Evolutionary conservation across 495 filamentous ascomycete genomes (phyloP).

Genomic region (Neurospora sp.): DNA sequence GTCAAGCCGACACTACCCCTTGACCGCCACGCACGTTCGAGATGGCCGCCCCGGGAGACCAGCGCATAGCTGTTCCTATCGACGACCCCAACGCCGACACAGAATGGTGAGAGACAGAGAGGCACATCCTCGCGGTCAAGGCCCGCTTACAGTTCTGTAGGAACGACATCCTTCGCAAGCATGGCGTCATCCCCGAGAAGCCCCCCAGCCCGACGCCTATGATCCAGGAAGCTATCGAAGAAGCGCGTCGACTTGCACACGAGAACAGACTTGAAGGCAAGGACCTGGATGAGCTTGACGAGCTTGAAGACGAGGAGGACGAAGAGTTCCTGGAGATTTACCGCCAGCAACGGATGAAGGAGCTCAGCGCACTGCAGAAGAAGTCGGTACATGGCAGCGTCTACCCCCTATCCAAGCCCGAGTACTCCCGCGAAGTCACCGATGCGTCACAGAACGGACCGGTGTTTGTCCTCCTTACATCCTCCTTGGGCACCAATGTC

Average conservation of each 20-base stretch:
- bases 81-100: slow-evolving; percentile 95
- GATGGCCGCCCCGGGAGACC: slow-evolving; percentile 66
- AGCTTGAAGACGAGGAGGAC: slow-evolving; percentile 86
- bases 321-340: slow-evolving; percentile 84
- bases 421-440: slow-evolving; percentile 87
- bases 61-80: slow-evolving; percentile 65
- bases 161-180: slow-evolving; percentile 98
- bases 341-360: slow-evolving; percentile 70
- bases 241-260: slow-evolving; percentile 68
- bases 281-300: slow-evolving; percentile 84
- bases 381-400: slow-evolving; percentile 78
- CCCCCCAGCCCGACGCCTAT: slow-evolving; percentile 86
- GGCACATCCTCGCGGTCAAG: not conserved
- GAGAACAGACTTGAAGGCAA: slow-evolving; percentile 90
- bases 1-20: not conserved
- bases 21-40: slow-evolving; percentile 13
- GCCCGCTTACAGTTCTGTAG: slow-evolving; percentile 35
- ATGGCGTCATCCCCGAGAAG: slow-evolving; percentile 92
- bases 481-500: slow-evolving; percentile 61
- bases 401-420: slow-evolving; percentile 86
- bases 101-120: slow-evolving; percentile 61
- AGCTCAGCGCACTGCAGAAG: slow-evolving; percentile 63
- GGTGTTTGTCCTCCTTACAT: slow-evolving; percentile 81
- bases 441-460: slow-evolving; percentile 64
- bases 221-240: slow-evolving; percentile 88